Base-by-base conservation (phyloP, 352 stramenopile species). In the Plasmopara halstedii region DNA sequence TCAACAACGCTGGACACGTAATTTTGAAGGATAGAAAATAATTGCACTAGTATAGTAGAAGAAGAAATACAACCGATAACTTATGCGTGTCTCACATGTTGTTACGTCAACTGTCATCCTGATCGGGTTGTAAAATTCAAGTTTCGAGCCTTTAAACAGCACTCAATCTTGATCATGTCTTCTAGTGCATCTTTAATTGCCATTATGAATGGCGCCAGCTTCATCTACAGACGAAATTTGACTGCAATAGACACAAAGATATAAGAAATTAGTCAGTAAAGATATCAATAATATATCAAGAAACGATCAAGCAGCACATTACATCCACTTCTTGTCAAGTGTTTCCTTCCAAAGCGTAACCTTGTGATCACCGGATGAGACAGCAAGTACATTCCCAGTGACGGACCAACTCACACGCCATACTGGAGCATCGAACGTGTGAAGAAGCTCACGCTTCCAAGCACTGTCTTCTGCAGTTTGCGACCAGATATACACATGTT, bases 401-500 rank as follows among this genome's bases (percentile, higher is more conserved):
- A 98, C 73, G 38, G 84, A 98, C 97, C 97, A 99, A 77, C 87
- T 98, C 40, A 99, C 85, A 62, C 95, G 90, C 97, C 97, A 99
- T 39, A 99, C 95, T 0, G 96, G 93, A 33, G 89, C 88, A 34
- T 98, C 85, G 56, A 98, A 99, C 29, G 72, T 87, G 53, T 98
- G 76, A 53, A 99, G 74, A 44, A 97, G 55, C 29, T 89, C 87
- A 36, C 88, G 78, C 61, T 88, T 96, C 95, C 95, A 98, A 26
- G 57, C 58, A 13, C 57, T 67, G 45, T 81, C 62, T 38, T 73
- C 71, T 13, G 71, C 74, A 22, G 52, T 74, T 66, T 97, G 87
- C 38, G 89, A 97, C 96, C 96, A 99, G 62, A 99, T 95, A 66
- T 90, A 93, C 64, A 95, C 85, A 50, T 87, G 80, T 65, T 88